Evolutionary conservation across 2,329 filamentous ascomycete genomes (phyloP), one percentile per base, ranked within the genome.

Genomic region (Talaromyces islandicus): DNA sequence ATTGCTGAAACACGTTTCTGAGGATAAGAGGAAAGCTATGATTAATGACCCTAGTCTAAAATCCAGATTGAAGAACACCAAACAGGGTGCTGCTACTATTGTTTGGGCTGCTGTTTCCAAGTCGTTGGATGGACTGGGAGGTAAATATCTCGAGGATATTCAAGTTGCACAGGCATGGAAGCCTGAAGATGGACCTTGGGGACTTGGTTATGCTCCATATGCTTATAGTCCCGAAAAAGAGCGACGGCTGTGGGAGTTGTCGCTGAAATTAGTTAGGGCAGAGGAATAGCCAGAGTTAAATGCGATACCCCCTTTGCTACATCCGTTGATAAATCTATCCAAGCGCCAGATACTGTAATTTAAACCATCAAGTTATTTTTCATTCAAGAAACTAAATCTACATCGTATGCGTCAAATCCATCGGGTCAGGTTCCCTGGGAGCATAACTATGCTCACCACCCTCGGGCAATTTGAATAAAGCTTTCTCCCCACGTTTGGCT

Each of bases 21-120:
- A 43, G 5, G 59, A 61, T 9, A 52, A 55, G 2, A 24, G 55
- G 43, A 19, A 24, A 27, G 27, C 41, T 17, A 21, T 58, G 27
- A n/a, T 43, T 12, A 55, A 50, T n/a, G 57, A 50, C 41, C 17
- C 41, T 4, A 6, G 6, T 7, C 14, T 61, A 1, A 58, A 50
- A 27, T 35, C 24, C 4, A 10, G 30, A 27, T 54, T 61, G 4
- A 61, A 61, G 35, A 58, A 55, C 12, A n/a, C 41, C 7, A 41
- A 55, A 41, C 59, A 61, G 4, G 59, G 59, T 6, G 59, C 59
- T 24, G 74, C 76, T 4, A 78, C 75, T 12, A 71, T 68, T 7
- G 68, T 78, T 3, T 72, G 64, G 63, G 75, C 72, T 19, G 73
- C 73, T 3, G 64, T 75, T 7, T 65, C 66, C 0, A 68, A 66